Evolutionary conservation across 257 asterid genomes (phyloP).

Genomic region (Hygrophila difformis): DNA sequence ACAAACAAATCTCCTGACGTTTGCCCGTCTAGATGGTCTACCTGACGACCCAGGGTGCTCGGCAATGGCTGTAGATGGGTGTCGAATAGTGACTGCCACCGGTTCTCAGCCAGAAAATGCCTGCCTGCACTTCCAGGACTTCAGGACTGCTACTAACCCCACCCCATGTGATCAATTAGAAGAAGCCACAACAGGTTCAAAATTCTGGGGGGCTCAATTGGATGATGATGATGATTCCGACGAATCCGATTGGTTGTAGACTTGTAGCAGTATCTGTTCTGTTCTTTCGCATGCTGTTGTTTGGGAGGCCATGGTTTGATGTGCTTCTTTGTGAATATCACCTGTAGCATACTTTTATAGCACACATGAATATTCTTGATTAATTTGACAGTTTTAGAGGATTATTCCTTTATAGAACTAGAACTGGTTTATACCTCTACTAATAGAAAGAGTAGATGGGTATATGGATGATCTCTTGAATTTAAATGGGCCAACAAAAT

Average conservation of each 20-base stretch:
- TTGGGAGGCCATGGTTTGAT: too few species aligned
- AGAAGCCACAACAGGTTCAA: conserved; percentile 25
- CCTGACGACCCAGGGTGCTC: conserved; percentile 41
- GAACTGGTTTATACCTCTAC: too few species aligned
- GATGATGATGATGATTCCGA: conserved; percentile 29
- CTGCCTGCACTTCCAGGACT: conserved; percentile 35
- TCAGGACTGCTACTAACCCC: conserved; percentile 25
- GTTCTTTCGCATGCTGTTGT: too few species aligned
- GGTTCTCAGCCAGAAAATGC: conserved; percentile 1
- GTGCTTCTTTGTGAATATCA: too few species aligned
- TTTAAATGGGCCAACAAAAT: too few species aligned
- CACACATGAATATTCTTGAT: too few species aligned
- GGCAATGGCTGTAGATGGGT: conserved; percentile 55
- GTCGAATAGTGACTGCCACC: conserved; percentile 41
- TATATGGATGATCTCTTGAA: too few species aligned
- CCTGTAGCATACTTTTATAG: too few species aligned
- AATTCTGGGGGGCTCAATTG: conserved; percentile 44
- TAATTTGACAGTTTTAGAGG: too few species aligned
- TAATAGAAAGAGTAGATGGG: too few species aligned
- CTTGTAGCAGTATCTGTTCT: too few species aligned
- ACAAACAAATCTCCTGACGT: conserved; percentile 27
- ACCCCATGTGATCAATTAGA: conserved; percentile 15
- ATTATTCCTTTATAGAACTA: too few species aligned
- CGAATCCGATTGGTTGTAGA: conserved; percentile 20
- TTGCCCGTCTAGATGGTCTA: conserved; percentile 7